phyloP scores from a whole-genome alignment of 371 early-diverging fungal species.

The Furculomyces boomerangus region DNA sequence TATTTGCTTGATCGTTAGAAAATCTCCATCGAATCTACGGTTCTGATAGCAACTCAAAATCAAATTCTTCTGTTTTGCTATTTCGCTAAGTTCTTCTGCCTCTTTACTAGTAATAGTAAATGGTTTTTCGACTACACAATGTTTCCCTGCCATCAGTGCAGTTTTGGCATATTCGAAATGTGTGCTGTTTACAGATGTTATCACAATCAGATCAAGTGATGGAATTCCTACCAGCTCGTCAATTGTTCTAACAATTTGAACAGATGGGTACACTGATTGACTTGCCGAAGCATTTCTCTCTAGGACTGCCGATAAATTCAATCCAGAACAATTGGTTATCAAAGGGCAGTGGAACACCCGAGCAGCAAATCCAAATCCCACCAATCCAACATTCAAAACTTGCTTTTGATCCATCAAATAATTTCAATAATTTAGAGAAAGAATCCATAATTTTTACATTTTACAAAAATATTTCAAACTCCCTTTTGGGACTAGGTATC shows the following conservation, averaged over 20 bases:
- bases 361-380: conserved; percentile 48
- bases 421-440: too few species aligned
- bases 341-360: conserved; percentile 48
- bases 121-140: conserved; percentile 66
- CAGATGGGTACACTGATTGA: conserved; percentile 29
- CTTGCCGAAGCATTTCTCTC: conserved; percentile 29
- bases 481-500: too few species aligned
- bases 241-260: conserved; percentile 28
- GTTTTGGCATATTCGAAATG: conserved; percentile 41
- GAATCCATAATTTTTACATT: too few species aligned
- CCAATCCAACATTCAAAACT: conserved; percentile 35
- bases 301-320: conserved; percentile 36
- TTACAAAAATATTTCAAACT: too few species aligned
- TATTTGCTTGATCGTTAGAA: conserved; percentile 44
- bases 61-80: conserved; percentile 33
- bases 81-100: conserved; percentile 31
- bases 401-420: background rate
- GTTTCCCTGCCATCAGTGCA: conserved; percentile 42
- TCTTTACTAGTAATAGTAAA: conserved; percentile 42
- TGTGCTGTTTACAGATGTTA: conserved; percentile 50
- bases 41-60: conserved; percentile 60
- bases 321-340: conserved; percentile 31
- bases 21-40: conserved; percentile 68
- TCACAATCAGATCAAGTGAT: conserved; percentile 45
- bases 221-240: conserved; percentile 32